Evolutionary conservation across 2,329 filamentous ascomycete species (phyloP), one percentile per base, ranked within the genome.

Genomic region (Ceratocystiopsis minuta): DNA sequence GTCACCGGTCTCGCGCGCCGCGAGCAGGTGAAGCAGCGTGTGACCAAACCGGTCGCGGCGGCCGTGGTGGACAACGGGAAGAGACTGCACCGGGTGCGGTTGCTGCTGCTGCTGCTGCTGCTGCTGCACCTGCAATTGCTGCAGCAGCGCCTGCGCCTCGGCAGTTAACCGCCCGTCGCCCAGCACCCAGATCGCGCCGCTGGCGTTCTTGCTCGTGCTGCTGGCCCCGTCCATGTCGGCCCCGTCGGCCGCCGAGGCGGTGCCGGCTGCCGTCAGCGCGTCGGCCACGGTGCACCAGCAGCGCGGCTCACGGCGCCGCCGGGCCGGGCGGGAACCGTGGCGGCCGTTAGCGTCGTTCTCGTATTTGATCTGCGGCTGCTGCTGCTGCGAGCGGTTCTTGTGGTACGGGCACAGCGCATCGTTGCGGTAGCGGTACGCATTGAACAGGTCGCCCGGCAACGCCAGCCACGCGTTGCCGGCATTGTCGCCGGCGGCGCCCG

Each of bases 401-500:
- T 49, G 45, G 33, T 42, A 41, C 2, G 44, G 45, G 13, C 52
- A 55, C 39, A 51, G 50, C 3, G 46, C 50, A 17, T 53, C 50
- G 10, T 53, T 49, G 6, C 51, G 53, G 44, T 50, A 50, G 11
- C 41, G 39, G 31, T 57, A 52, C 7, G 52, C 47, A 31, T 51
- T 57, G 7, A 73, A 53, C 34, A 69, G 68, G 47, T 72, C 67
- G 16, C 68, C 67, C 0, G 70, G 65, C 5, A 72, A 50, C 5
- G 62, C 56, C 39, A 57, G 57, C 3, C 46, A 43, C 16, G 48
- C 43, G n/a, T 42, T 45, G 34, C 48, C 48, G 2, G 39, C 28
- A 13, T 37, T 46, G 43, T 50, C 44, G 36, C 46, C 48, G 31
- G 43, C 39, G 12, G 45, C 48, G 15, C 48, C 48, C 5, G 38